Percentiles rank a stretch among this genome's conserved stretches.
phyloP scores from a whole-genome alignment of 441 rosid genomes.

The Brassica balearica region DNA sequence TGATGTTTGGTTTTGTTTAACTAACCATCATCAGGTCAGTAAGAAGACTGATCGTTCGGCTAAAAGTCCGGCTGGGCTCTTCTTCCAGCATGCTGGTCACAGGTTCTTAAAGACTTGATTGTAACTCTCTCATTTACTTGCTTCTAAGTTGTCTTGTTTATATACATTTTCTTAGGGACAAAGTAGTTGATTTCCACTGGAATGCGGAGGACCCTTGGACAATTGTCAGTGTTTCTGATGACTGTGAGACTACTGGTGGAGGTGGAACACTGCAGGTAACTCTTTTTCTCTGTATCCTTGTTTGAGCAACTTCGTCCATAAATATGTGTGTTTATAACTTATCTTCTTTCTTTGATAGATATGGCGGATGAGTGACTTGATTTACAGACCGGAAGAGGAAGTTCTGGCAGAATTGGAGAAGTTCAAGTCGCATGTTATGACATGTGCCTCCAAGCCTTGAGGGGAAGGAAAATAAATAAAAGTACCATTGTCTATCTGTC shows the following conservation, averaged over 20 bases:
- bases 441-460: constrained; percentile 70
- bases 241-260: constrained; percentile 94
- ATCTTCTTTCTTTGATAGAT: constrained; percentile 51
- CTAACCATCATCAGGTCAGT: constrained; percentile 70
- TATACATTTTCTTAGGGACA: constrained; percentile 66
- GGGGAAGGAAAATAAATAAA: constrained; percentile 4
- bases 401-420: constrained; percentile 91
- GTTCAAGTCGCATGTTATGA: constrained; percentile 86
- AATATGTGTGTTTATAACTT: constrained; percentile 2
- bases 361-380: constrained; percentile 98
- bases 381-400: constrained; percentile 96
- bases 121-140: constrained; percentile 2
- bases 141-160: not conserved
- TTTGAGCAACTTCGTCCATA: not conserved
- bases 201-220: constrained; percentile 98
- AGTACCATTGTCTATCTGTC: constrained; percentile 19
- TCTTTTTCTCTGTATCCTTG: not conserved
- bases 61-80: constrained; percentile 83
- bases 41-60: constrained; percentile 67
- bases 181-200: constrained; percentile 98
- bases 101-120: constrained; percentile 52
- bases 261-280: constrained; percentile 96
- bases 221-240: constrained; percentile 96
- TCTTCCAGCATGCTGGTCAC: constrained; percentile 99
- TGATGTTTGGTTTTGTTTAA: constrained; percentile 20